Evolutionary conservation across 257 asterid species (phyloP).

Genomic region (Nicotiana sylvestris): DNA sequence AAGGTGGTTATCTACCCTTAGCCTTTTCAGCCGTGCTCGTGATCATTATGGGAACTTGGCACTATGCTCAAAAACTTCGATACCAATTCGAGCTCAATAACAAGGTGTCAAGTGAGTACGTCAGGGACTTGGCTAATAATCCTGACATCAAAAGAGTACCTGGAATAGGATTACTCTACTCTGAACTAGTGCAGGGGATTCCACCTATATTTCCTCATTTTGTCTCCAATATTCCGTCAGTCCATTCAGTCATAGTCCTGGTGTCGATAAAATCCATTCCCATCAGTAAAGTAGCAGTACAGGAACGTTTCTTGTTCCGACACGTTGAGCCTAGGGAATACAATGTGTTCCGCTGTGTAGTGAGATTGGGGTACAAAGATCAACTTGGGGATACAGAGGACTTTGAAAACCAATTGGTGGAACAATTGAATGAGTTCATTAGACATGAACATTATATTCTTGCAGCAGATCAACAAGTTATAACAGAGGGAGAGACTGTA

Average conservation of each 20-base stretch:
- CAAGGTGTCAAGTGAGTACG: conserved; percentile 47
- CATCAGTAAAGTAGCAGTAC: conserved; percentile 41
- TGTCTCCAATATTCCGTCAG: conserved; percentile 44
- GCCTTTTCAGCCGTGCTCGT: conserved; percentile 44
- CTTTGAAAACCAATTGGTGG: conserved; percentile 44
- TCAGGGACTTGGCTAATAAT: conserved; percentile 32
- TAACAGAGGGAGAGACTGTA: neutral
- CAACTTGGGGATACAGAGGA: conserved; percentile 34
- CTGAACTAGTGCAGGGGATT: conserved; percentile 67
- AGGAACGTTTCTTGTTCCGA: conserved; percentile 64
- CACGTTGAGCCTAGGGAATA: conserved; percentile 45
- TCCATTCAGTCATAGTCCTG: conserved; percentile 54
- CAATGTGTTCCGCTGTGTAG: conserved; percentile 47
- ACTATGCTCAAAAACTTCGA: conserved; percentile 45
- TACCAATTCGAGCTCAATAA: conserved; percentile 53
- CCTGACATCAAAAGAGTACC: conserved; percentile 35
- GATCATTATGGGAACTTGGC: conserved; percentile 62
- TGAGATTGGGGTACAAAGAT: conserved; percentile 64
- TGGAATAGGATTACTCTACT: conserved; percentile 59
- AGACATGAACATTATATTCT: conserved; percentile 37
- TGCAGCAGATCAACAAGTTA: conserved; percentile 2
- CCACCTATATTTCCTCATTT: conserved; percentile 71
- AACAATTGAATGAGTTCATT: conserved; percentile 46
- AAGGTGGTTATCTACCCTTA: conserved; percentile 69
- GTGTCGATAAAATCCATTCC: conserved; percentile 73